Conservation (phyloP, 1,284 basidiomycete genomes). For the Pholiota adiposa region DNA sequence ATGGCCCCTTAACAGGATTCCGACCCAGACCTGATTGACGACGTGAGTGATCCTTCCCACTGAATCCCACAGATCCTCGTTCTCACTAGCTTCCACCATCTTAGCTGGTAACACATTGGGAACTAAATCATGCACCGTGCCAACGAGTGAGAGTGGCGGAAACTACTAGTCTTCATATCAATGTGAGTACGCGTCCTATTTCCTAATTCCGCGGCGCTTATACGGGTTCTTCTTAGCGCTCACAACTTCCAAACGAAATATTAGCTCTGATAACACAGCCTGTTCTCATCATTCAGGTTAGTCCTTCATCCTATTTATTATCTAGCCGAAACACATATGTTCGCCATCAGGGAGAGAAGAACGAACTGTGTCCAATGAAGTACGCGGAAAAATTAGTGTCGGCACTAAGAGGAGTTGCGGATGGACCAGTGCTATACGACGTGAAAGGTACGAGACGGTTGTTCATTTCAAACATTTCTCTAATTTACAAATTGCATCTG, state of each 20-base stretch:
- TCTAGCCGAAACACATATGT: not conserved
- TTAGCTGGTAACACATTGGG: constrained; percentile 70
- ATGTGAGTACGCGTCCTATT: constrained; percentile 46
- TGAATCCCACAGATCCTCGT: not conserved
- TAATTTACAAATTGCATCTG: not conserved
- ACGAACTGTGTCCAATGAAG: constrained; percentile 55
- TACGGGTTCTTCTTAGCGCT: constrained; percentile 45
- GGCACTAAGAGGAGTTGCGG: constrained; percentile 51
- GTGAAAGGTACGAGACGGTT: constrained; percentile 56
- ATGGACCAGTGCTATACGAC: constrained; percentile 57
- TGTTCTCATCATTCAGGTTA: constrained; percentile 73
- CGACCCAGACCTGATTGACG: constrained; percentile 62
- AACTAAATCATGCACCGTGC: constrained; percentile 55
- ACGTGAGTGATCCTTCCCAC: constrained; percentile 38
- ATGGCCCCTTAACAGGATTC: constrained; percentile 42
- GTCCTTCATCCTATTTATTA: constrained; percentile 16
- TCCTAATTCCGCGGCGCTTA: not conserved
- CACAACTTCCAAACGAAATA: constrained; percentile 49
- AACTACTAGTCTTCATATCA: constrained; percentile 56
- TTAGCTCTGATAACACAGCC: constrained; percentile 62
- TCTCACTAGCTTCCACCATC: constrained; percentile 8
- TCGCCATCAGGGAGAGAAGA: constrained; percentile 57
- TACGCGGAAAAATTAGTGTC: constrained; percentile 59
- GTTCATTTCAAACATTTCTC: not conserved
- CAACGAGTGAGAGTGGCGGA: constrained; percentile 56